Evolutionary conservation across 768 basidiomycete genomes (phyloP).

Genomic region (Pleurotus djamor): DNA sequence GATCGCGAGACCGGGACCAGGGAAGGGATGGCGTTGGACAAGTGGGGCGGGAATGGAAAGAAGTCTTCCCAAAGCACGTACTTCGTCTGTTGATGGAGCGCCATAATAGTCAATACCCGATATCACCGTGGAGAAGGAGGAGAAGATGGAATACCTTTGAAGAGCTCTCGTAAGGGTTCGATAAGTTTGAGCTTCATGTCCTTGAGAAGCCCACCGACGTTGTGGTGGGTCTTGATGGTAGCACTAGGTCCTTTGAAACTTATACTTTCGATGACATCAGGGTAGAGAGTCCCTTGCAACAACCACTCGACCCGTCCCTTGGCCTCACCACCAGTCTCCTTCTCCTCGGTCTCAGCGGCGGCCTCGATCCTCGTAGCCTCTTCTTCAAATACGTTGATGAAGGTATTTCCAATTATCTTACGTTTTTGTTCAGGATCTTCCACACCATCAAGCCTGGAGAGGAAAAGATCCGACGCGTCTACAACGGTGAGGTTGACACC

Average conservation of each 20-base stretch:
- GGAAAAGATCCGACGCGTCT: conserved; percentile 93
- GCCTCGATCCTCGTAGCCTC: conserved; percentile 90
- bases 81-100: conserved; percentile 69
- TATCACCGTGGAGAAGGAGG: background rate
- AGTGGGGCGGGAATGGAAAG: conserved; percentile 90
- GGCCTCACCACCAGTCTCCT: conserved; percentile 52
- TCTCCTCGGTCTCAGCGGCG: conserved; percentile 72
- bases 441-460: conserved; percentile 82
- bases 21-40: conserved; percentile 97
- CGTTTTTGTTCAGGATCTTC: conserved; percentile 97
- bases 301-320: conserved; percentile 98
- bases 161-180: conserved; percentile 94
- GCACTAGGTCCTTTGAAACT: conserved; percentile 99
- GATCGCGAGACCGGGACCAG: conserved; percentile 96
- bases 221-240: conserved; percentile 99
- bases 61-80: conserved; percentile 87
- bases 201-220: conserved; percentile 92
- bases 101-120: background rate
- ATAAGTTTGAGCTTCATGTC: conserved; percentile 99
- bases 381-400: conserved; percentile 96
- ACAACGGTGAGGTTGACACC: conserved; percentile 96
- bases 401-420: conserved; percentile 98
- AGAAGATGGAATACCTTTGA: conserved; percentile 72
- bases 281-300: conserved; percentile 96
- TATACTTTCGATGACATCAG: conserved; percentile 99